Evolutionary conservation across 148 eudicot species (phyloP).

Genomic region (Cornus florida): DNA sequence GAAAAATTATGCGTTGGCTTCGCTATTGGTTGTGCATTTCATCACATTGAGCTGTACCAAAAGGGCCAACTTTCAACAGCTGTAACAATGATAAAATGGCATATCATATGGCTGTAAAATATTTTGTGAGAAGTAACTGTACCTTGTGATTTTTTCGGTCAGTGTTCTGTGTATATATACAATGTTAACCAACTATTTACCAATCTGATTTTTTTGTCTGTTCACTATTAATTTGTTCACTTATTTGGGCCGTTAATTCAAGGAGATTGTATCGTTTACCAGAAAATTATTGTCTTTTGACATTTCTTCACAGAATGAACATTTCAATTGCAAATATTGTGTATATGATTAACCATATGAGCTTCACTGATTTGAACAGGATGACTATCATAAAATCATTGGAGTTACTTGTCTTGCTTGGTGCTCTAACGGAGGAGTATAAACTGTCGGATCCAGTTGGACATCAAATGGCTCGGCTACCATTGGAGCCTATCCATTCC

Average conservation of each 20-base stretch:
- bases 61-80: too few relatives aligned
- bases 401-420: constrained; percentile 73
- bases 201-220: too few relatives aligned
- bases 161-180: too few relatives aligned
- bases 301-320: not conserved
- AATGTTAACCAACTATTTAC: too few relatives aligned
- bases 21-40: too few relatives aligned
- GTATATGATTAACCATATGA: not conserved
- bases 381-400: constrained; percentile 72
- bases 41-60: too few relatives aligned
- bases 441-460: constrained; percentile 89
- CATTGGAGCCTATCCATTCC: constrained; percentile 78
- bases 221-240: too few relatives aligned
- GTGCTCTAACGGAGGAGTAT: constrained; percentile 79
- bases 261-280: not conserved
- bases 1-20: too few relatives aligned
- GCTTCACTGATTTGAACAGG: constrained; percentile 40
- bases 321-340: not conserved
- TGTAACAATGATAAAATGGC: too few relatives aligned
- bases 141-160: too few relatives aligned
- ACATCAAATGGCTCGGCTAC: constrained; percentile 85
- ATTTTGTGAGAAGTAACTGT: too few relatives aligned
- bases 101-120: too few relatives aligned
- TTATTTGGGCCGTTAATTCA: not conserved
- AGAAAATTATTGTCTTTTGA: not conserved